Evolutionary conservation across 495 filamentous ascomycete species (phyloP), one percentile per base, ranked within the genome.

Genomic region (Penicillium roqueforti): DNA sequence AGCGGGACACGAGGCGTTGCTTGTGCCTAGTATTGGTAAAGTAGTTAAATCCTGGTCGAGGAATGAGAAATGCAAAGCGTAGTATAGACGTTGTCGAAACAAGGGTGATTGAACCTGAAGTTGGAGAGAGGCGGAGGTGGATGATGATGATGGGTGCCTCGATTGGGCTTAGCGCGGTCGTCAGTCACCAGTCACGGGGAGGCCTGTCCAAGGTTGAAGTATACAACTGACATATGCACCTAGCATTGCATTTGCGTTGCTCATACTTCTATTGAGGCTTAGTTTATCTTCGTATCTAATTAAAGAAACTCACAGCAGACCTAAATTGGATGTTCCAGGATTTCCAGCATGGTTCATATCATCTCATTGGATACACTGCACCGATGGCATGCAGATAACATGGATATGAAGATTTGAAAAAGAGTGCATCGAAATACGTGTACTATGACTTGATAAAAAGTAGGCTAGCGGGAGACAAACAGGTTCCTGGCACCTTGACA

Each of bases 161-260:
- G 19, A 62, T 54, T 1, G 14, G 59, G 69, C 10, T 63, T 74
- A 74, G 71, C 59, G 67, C 32, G 32, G 47, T 51, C 31, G 22
- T 26, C 49, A 56, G 65, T 73, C 71, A 74, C 69, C 49, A 57
- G 65, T 73, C 71, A 74, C 69, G 67, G 68, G 68, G 68, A 61
- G 51, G 29, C 40, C n/a, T 28, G 19, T 36, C 42, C 14, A 7
- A 40, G 23, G 23, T 43, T 47, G 39, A 51, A 39, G 47, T 36
- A 50, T 41, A 32, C 25, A 38, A 44, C 10, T 22, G 20, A 22
- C 25, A 42, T 48, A 50, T n/a, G n/a, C n/a, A n/a, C 25, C 50
- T 34, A 11, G 2, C 39, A n/a, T 53, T 22, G 19, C n/a, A 28
- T 45, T 45, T 45, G 26, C 22, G 18, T 44, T 26, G 14, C n/a